Conservation (phyloP, 176 grass and related monocot species). For the Elymus sibiricus region DNA sequence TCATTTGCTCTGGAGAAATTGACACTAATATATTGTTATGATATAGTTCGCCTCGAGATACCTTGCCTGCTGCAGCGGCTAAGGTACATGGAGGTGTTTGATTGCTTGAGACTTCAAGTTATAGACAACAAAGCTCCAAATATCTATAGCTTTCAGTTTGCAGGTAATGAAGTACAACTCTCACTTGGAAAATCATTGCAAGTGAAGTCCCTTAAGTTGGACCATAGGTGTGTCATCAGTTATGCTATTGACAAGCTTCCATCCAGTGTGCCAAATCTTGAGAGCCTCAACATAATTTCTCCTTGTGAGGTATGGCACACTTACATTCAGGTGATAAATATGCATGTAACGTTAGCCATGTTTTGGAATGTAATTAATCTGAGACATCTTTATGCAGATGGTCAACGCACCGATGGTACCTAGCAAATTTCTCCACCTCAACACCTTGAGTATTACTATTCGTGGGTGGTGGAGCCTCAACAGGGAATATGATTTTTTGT, state of each 20-base stretch:
- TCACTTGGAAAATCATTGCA: not conserved
- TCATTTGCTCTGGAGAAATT: not conserved
- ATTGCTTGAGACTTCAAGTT: not conserved
- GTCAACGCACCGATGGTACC: not conserved
- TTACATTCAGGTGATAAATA: not conserved
- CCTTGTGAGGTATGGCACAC: not conserved
- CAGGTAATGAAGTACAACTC: not conserved
- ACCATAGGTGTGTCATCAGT: not conserved
- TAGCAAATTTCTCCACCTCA: constrained; percentile 4
- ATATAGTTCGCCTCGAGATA: not conserved
- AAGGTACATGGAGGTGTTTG: not conserved
- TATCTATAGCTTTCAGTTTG: not conserved
- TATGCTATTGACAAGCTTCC: not conserved
- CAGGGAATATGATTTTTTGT: not conserved
- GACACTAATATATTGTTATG: not conserved
- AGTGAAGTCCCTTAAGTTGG: not conserved
- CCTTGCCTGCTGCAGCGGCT: not conserved
- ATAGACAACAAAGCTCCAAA: not conserved
- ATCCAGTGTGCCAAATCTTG: not conserved
- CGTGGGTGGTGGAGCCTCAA: accelerated
- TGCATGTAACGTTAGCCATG: not conserved
- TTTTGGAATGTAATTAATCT: not conserved
- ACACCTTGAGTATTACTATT: not conserved
- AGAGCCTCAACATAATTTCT: not conserved
- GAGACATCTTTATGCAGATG: not conserved